Evolutionary conservation across 2,329 filamentous ascomycete genomes (phyloP), one percentile per base, ranked within the genome.

Genomic region (Pseudocercospora fijiensis): DNA sequence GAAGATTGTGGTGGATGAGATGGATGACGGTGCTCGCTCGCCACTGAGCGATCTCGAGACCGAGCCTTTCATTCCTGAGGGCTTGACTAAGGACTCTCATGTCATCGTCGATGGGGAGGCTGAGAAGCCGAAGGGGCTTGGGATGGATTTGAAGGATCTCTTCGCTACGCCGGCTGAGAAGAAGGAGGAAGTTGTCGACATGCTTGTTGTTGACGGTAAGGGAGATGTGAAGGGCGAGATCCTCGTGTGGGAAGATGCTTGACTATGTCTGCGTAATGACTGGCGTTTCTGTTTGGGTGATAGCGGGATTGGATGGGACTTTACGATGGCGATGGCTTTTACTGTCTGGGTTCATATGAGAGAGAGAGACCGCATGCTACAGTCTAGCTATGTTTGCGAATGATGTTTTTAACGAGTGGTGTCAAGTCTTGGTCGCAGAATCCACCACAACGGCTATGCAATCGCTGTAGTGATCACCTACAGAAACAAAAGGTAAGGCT

Each of bases 31-130:
- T 37, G 65, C 71, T 58, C 67, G 76, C 37, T 71, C 71, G 24
- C 74, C 75, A 20, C 67, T 77, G 57, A 72, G 70, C 26, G 74
- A 75, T 56, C 69, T 77, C 2, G 75, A 77, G 68, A 73, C 75
- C 10, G 73, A 74, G 37, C 64, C 67, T 1, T 77, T 77, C 67
- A 67, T 74, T 52, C 70, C 75, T 0, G 75, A 75, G 56, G 75
- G 76, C 11, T 58, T 77, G 7, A 66, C 67, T 26, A 73, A 72
- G 64, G 72, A 74, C 30, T 71, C 72, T 18, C 64, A 72, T 66
- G 70, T 75, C 45, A 59, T 37, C 24, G 27, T 56, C 7, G 56
- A 27, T 41, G 60, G 28, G 28, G 30, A 27, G 60, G 60, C 26
- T 61, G 67, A 10, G 60, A 51, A 20, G 62, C 63, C 0, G 69